Percentiles rank a stretch among this genome's conserved stretches.
Evolutionary conservation across 495 filamentous ascomycete genomes (phyloP).

Genomic region (Pseudoneurospora amorphoporcata): DNA sequence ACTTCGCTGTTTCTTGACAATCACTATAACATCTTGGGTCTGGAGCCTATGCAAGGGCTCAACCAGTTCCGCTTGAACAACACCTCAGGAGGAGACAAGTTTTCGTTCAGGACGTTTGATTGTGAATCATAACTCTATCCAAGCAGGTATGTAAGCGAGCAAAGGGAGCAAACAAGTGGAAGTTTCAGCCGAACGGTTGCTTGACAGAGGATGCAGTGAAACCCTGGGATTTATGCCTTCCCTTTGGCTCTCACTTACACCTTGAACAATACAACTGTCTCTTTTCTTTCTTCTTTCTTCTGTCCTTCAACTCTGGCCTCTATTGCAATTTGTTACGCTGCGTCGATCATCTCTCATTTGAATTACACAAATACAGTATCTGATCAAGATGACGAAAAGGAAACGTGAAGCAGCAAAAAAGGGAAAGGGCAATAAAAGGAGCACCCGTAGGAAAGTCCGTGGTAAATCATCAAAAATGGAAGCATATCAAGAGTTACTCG

Average conservation of each 20-base stretch:
- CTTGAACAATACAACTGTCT: neutral
- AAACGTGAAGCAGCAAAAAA: neutral
- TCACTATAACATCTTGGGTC: neutral
- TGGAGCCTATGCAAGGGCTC: neutral
- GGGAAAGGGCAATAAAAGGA: neutral
- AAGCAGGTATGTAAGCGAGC: neutral
- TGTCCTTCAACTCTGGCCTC: neutral
- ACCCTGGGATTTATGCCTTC: neutral
- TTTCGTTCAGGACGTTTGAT: neutral
- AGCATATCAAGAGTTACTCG: conserved; percentile 38
- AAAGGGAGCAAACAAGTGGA: neutral
- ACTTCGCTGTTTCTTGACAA: neutral
- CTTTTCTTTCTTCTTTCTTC: neutral
- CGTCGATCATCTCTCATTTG: neutral
- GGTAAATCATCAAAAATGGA: conserved; percentile 17
- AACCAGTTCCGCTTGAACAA: neutral
- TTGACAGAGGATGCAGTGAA: neutral
- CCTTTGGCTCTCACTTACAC: neutral
- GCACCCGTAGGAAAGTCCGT: neutral
- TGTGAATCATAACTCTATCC: neutral
- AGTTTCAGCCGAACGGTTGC: neutral
- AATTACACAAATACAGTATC: neutral
- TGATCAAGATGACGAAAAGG: neutral
- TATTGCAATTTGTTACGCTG: neutral
- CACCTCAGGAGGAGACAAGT: neutral